A percentile compares a stretch with the other conserved stretches of the same genome.
Evolutionary conservation across 2,329 filamentous ascomycete genomes (phyloP).

Genomic region (Aspergillus pseudoglaucus): DNA sequence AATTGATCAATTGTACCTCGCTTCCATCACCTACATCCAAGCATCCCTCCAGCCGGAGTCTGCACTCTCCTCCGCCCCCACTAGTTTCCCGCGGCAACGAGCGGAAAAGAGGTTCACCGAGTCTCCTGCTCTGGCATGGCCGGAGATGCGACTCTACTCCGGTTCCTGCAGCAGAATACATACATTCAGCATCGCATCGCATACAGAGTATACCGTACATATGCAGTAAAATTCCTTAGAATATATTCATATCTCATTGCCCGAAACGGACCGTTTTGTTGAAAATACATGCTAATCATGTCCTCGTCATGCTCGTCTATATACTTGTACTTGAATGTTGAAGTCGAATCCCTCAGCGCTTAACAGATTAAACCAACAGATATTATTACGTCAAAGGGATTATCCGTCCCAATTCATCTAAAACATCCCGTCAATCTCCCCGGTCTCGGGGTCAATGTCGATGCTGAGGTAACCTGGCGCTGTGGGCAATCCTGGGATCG

Average conservation of each 20-base stretch:
- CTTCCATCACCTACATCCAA: no score
- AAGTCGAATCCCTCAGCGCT: constrained; percentile 8
- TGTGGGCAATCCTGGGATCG: constrained; percentile 90
- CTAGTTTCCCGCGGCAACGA: constrained; percentile 12
- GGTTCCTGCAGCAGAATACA: no score
- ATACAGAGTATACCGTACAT: no score
- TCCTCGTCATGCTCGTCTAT: constrained; percentile 10
- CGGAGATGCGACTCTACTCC: no score
- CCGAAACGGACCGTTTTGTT: no score
- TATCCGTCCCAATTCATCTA: constrained; percentile 40
- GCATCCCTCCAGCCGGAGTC: no score
- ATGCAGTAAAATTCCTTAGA: no score
- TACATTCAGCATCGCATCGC: no score
- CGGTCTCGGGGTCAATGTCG: constrained; percentile 73
- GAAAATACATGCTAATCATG: neutral
- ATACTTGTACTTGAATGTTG: constrained; percentile 14
- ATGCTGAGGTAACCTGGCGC: constrained; percentile 94
- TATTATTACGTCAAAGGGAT: no score
- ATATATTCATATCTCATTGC: no score
- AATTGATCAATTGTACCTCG: no score
- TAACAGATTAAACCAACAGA: neutral
- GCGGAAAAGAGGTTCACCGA: constrained; percentile 6
- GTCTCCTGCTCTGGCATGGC: neutral
- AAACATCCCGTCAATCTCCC: constrained; percentile 82
- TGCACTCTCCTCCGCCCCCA: no score